Base-by-base conservation (phyloP, 805 yeast species). In the Kodamaea hsintzibuensis region DNA sequence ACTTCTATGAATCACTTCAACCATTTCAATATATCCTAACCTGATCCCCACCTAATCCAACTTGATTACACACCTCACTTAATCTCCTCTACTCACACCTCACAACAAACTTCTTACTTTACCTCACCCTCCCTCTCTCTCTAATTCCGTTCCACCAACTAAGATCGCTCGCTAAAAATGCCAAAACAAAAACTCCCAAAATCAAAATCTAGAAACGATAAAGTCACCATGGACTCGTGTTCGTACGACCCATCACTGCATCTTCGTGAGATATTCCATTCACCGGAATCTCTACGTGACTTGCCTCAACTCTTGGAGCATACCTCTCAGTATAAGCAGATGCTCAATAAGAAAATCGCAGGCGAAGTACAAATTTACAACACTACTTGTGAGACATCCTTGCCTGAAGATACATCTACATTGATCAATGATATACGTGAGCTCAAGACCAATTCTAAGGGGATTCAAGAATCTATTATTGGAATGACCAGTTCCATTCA, bases 401-500 rank as follows among this genome's bases (percentile, higher is more conserved):
- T 60, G 55, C 65, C 22, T 51, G 66, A 54, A 42, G 77, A 82
- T 47, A 69, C 84, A 47, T 61, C 64, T 2, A 56, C 61, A 4
- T 68, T 86, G 39, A 69, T 83, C 14, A 54, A 64, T 0, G 76
- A 81, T 47, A 81, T 85, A 51, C 68, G 73, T 16, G 69, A 70
- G 7, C 80, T 86, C 45, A 78, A 81, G 57, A 51, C 59, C 6
- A 69, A 81, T 46, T 83, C 92, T 0, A 61, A 63, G 7, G 60
- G 70, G 4, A 88, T 96, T 0, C 91, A 87, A 55, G 56, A 68
- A 3, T 78, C 84, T 2, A 89, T 91, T 52, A 76, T 85, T 10
- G 69, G 65, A 2, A 87, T 91, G 82, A 93, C 98, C 0, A 77
- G 82, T 3, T 87, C 86, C 40, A 91, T 95, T 57, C 88, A 90